Conservation (phyloP, 2,329 filamentous ascomycete genomes). For the Paraphaeosphaeria minitans region DNA sequence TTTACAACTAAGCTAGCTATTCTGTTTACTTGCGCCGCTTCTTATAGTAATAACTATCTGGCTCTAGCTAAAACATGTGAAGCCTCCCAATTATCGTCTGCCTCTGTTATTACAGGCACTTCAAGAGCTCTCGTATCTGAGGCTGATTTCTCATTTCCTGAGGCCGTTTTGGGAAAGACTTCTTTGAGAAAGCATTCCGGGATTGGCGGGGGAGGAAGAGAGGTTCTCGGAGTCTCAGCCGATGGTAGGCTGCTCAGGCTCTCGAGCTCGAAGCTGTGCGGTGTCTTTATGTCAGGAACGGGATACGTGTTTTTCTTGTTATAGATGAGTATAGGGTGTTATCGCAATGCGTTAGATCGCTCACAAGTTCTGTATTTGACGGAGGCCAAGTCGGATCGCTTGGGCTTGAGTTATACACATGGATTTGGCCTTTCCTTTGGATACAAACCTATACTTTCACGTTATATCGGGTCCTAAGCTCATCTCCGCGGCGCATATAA, state of each 20-base stretch:
- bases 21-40: no score
- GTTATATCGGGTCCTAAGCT: constrained; percentile 21
- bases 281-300: constrained; percentile 19
- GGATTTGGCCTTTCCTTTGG: constrained; percentile 18
- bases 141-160: no score
- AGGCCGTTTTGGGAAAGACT: not conserved
- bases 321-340: not conserved
- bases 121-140: no score
- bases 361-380: not conserved
- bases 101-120: no score
- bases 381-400: constrained; percentile 15
- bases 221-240: not conserved
- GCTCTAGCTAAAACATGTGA: no score
- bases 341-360: constrained; percentile 13
- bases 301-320: constrained; percentile 13
- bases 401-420: constrained; percentile 21
- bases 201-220: not conserved
- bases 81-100: no score
- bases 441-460: constrained; percentile 22
- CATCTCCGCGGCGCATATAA: constrained; percentile 17
- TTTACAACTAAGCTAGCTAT: no score
- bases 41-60: no score
- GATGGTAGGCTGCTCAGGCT: no score
- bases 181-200: not conserved
- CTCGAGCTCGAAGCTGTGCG: constrained; percentile 12